Evolutionary conservation across 768 basidiomycete genomes (phyloP), one percentile per base, ranked within the genome.

Genomic region (Boletus insuetus): DNA sequence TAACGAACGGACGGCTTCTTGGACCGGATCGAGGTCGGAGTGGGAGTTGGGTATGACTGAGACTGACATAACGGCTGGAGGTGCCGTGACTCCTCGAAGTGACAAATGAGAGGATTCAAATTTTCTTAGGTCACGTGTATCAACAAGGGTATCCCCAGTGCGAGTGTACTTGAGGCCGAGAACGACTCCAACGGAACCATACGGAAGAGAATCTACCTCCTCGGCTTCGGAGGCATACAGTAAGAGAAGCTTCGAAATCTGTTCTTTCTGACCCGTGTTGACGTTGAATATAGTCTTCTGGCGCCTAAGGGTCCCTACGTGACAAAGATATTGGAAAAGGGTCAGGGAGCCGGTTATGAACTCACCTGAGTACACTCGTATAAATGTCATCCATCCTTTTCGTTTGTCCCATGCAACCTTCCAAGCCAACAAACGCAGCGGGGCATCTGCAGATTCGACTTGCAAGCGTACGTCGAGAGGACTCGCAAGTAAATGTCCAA

Each of bases 331-430:
- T 60, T 32, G 11, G 47, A 55, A 51, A 55, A n/a, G n/a, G 13
- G 34, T n/a, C 37, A 24, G 6, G 13, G 20, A 17, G 37, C 26
- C 11, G 31, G 14, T 29, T 31, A 39, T 32, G 34, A 6, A 69
- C 76, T 57, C 67, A 90, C 91, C 92, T 50, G 91, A 92, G 69
- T 94, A 94, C 19, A 94, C 82, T 24, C 92, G 79, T 38, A 94
- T 86, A 66, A 92, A 94, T 2, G 92, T 94, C 91, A 94, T 92
- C 92, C 92, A 94, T 22, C 92, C 92, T 61, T 79, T 80, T 53
- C 74, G 82, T 54, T 84, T 84, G 64, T 94, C 91, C 91, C 91
- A 93, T 31, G 76, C 78, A 20, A 94, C 92, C 67, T 94, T 94
- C 92, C 93, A 94, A 3, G 89, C 92, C 26, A 94, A 75, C 58